Evolutionary conservation across 106 monocot species (phyloP), one percentile per base, ranked within the genome.

Genomic region (Posidonia australis): DNA sequence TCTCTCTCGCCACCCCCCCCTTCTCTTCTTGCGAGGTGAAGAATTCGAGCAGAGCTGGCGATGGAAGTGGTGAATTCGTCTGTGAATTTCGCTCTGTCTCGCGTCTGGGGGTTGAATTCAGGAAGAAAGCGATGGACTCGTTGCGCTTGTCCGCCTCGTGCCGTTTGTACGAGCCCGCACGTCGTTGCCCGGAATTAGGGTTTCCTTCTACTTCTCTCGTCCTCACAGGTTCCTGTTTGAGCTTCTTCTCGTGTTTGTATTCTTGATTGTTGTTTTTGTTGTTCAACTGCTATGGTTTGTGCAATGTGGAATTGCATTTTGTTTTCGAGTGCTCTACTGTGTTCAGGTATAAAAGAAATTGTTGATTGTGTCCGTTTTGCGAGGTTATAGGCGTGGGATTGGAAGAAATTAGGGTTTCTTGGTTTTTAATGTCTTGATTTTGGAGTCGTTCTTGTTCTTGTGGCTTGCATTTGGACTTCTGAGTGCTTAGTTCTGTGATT

Each of bases 391-490:
- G 16, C 27, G 24, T 28, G 5, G 16, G 27, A 29, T 58, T 28
- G 58, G 58, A 16, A 29, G 13, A 14, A 27, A 31, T 13, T 58
- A 29, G 30, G 13, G 28, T n/a, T n/a, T n/a, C n/a, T n/a, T n/a
- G n/a, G n/a, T n/a, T n/a, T n/a, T n/a, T n/a, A n/a, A 26, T 58
- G 13, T 27, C 0, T 54, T 11, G 53, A 3, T 21, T 23, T n/a
- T 9, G 53, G 27, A 25, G 25, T 58, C 13, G 58, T 58, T 7
- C 3, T 26, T 58, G 10, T 13, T 58, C 17, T 28, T 58, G 13
- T 10, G 14, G 48, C 83, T 0, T 0, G 5, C 14, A 3, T 49
- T n/a, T 17, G n/a, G 81, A 78, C 44, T 13, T 44, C 16, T 56
- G 17, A 22, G 56, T 16, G 10, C 5, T 55, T 27, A 20, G 22